Base-by-base conservation (phyloP, 2,329 filamentous ascomycete genomes). In the Aspergillus piperis region DNA sequence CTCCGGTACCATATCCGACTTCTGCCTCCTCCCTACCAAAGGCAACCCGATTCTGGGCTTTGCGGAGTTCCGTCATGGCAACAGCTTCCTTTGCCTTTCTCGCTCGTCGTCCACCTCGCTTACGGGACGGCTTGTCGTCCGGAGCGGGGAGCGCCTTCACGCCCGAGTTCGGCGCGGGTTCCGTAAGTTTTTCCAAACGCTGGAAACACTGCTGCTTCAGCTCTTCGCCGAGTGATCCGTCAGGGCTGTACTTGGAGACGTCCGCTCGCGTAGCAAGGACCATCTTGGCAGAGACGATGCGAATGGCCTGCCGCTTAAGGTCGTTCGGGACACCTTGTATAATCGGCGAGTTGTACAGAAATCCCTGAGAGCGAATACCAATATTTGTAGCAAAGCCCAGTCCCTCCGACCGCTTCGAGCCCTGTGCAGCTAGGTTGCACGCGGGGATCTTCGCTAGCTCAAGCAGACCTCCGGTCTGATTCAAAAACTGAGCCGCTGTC, bases 1-100 rank as follows among this genome's bases (percentile, higher is more conserved):
- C 92, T 54, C 92, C 91, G 0, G 87, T 87, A 38, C 92, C 94
- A 74, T 96, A 98, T 32, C 93, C 94, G 1, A 95, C 88, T 77
- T 99, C 95, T 69, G 87, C 89, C 77, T 99, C 95, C 76, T 98
- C 94, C 74, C 96, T 95, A 60, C 93, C 93, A 71, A 99, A 99
- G 0, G 89, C 92, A 86, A 99, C 89, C 57, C 95, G 87, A 79
- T 99, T 99, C 78, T 98, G 95, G 4, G 92, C 92, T 76, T 98
- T 97, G 66, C 93, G 88, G 30, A 99, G 82, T 58, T 99, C 95
- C 0, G 95, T 99, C 92, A 97, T 96, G 62, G 95, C 94, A 6
- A 91, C 91, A 3, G 94, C 93, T 77, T 96, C 95, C 83, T 99
- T 99, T 62, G 94, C 94, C 77, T 96, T 96, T 59, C 95, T 84